phyloP scores from a whole-genome alignment of 768 basidiomycete genomes.

The Hypsizygus marmoreus region DNA sequence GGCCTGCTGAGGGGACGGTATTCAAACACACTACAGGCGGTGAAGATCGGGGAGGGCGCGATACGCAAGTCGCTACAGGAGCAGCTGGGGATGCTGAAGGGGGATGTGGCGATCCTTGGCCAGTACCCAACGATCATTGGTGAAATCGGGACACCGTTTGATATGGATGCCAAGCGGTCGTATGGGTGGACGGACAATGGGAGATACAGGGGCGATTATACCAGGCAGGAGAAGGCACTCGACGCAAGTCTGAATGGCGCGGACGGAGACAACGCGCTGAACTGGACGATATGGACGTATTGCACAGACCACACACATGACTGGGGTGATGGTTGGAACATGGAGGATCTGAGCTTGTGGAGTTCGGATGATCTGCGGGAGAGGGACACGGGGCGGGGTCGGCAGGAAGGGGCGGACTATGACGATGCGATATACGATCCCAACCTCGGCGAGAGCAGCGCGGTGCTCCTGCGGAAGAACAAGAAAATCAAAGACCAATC shows the following conservation, averaged over 20 bases:
- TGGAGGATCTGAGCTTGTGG: constrained; percentile 94
- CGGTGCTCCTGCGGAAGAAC: constrained; percentile 35
- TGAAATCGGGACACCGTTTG: constrained; percentile 94
- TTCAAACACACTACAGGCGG: constrained; percentile 62
- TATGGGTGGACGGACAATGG: constrained; percentile 80
- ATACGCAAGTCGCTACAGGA: constrained; percentile 82
- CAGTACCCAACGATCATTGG: constrained; percentile 89
- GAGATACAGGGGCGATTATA: constrained; percentile 74
- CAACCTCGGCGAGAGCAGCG: constrained; percentile 37
- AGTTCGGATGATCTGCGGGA: constrained; percentile 65
- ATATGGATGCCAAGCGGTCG: constrained; percentile 85
- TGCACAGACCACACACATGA: constrained; percentile 78
- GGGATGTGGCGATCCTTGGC: constrained; percentile 68
- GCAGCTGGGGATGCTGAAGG: constrained; percentile 79
- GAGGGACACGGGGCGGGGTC: constrained; percentile 19
- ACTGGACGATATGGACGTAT: constrained; percentile 89
- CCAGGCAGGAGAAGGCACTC: constrained; percentile 77
- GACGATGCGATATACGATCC: constrained; percentile 17
- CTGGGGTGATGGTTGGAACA: constrained; percentile 97
- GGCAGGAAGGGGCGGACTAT: constrained; percentile 19
- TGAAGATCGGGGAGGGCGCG: constrained; percentile 79
- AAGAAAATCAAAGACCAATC: constrained; percentile 15
- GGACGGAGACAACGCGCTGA: constrained; percentile 76
- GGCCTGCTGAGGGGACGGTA: constrained; percentile 90
- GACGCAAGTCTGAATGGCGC: constrained; percentile 80